Base-by-base conservation (phyloP, 805 yeast genomes). In the Priceomyces carsonii region DNA sequence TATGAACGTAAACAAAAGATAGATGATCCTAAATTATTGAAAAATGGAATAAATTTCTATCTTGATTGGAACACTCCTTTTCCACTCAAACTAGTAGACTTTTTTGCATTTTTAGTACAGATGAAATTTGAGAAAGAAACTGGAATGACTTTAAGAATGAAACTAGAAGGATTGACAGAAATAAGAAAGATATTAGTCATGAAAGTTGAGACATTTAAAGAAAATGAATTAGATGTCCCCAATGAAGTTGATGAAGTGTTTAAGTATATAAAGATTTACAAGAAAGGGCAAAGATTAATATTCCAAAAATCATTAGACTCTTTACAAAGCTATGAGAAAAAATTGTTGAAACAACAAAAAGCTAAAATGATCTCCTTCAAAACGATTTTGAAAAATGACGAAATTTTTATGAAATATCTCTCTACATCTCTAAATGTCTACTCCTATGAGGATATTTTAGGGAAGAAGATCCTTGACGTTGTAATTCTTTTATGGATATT, bases 111-210 rank as follows among this genome's bases (percentile, higher is more conserved):
- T 21, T 28, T 37, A 8, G 14, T 9, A 20, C 40, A 32, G 18
- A n/a, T 37, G 26, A 16, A 12, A 20, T 37, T 32, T 27, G 40
- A 37, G 14, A 17, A 18, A 15, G 8, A 18, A 3, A 18, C 21
- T 13, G 36, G 36, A 23, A 27, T 37, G 3, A 21, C 40, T 15
- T 26, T 37, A 22, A 27, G 40, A 13, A 37, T 37, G 40, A 21
- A 18, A 18, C 21, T 37, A 10, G 27, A 37, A 15, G 36, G 30
- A 6, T 21, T 27, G 3, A 8, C 26, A n/a, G 29, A 32, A 17
- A 27, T 37, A 24, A 33, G 23, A 25, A 18, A 27, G 17, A 19
- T 32, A 12, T 3, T 37, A 8, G 30, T 28, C n/a, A 29, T 22
- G 9, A 37, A 37, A 26, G 12, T 37, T 7, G 13, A 25, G 2